A percentile compares a stretch with the other conserved stretches of the same genome.
phyloP scores from a whole-genome alignment of 805 yeast species.

The Myxozyma neglecta region DNA sequence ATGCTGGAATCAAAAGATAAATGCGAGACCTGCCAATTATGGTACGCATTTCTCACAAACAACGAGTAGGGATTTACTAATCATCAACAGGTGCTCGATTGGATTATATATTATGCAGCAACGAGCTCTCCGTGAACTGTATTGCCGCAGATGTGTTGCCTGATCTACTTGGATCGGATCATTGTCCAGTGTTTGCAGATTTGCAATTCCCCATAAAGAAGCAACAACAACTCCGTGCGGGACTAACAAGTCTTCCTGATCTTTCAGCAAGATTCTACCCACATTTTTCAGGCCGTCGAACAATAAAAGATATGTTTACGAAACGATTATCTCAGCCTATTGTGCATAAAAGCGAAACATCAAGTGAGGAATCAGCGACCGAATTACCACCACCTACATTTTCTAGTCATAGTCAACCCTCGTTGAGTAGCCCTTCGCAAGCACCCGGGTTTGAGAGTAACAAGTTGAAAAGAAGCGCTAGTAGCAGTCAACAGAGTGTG shows the following conservation, averaged over 20 bases:
- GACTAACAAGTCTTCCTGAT: not conserved
- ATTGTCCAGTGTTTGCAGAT: conserved; percentile 86
- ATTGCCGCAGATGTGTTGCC: conserved; percentile 63
- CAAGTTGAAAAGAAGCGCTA: not conserved
- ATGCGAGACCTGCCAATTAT: conserved; percentile 72
- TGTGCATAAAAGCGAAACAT: not conserved
- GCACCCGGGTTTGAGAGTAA: not conserved
- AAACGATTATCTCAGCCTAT: not conserved
- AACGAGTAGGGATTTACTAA: not conserved
- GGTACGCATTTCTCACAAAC: conserved; percentile 9
- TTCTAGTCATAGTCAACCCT: no score
- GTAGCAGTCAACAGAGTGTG: not conserved
- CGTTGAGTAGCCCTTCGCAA: not conserved
- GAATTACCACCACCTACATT: not conserved
- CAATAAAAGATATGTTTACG: conserved; percentile 26
- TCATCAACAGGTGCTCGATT: conserved; percentile 69
- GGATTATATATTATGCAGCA: conserved; percentile 66
- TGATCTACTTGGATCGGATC: conserved; percentile 81
- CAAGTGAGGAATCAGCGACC: not conserved
- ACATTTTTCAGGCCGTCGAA: conserved; percentile 26
- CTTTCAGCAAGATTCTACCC: conserved; percentile 7
- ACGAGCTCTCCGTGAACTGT: conserved; percentile 41
- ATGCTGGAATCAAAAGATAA: conserved; percentile 83
- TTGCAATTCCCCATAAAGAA: conserved; percentile 39
- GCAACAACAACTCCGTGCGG: not conserved